A percentile compares a stretch with the other conserved stretches of the same genome.
Evolutionary conservation across 2,329 filamentous ascomycete genomes (phyloP).

Genomic region (Monilinia vaccinii-corymbosi): DNA sequence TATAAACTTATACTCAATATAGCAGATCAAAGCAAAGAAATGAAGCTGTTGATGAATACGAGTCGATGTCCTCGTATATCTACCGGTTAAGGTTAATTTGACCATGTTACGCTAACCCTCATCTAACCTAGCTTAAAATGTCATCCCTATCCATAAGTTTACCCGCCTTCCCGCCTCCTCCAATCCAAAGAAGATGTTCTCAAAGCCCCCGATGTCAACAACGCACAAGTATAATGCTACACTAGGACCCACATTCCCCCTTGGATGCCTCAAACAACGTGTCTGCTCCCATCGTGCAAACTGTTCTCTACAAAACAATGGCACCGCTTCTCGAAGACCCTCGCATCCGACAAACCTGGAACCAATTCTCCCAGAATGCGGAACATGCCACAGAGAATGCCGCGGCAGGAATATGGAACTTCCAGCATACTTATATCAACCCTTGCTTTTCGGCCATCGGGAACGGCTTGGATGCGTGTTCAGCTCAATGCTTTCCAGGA

Average conservation of each 20-base stretch:
- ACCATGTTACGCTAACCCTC: background rate
- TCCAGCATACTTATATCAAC: conserved; percentile 74
- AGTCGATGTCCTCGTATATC: background rate
- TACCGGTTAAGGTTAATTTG: background rate
- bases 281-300: background rate
- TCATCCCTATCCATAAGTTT: background rate
- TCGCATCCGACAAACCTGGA: conserved; percentile 85
- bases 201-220: conserved; percentile 2
- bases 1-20: too few species aligned
- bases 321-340: conserved; percentile 60
- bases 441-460: conserved; percentile 67
- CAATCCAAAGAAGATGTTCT: background rate
- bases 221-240: conserved; percentile 6
- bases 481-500: conserved; percentile 59
- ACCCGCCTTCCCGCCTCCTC: background rate
- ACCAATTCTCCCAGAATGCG: conserved; percentile 83
- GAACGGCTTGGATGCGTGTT: conserved; percentile 62
- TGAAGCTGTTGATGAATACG: too few species aligned
- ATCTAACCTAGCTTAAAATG: background rate
- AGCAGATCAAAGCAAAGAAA: too few species aligned
- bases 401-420: conserved; percentile 83
- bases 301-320: conserved; percentile 18
- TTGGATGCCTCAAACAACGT: background rate
- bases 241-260: background rate
- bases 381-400: conserved; percentile 85